phyloP scores from a whole-genome alignment of 306 rosid genomes.

The Vigna mungo region DNA sequence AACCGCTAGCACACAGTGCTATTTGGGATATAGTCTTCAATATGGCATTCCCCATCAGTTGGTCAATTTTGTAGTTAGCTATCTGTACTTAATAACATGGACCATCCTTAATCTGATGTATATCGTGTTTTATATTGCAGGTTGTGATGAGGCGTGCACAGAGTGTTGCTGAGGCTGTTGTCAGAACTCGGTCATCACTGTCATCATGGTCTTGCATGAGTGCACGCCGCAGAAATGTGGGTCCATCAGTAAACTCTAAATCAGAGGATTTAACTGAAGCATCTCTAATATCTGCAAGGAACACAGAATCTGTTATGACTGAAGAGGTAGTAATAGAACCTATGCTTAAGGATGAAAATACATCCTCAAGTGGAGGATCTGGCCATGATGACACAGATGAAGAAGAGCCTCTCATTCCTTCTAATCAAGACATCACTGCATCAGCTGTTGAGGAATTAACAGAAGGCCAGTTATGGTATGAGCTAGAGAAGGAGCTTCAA shows the following conservation, averaged over 20 bases:
- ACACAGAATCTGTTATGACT: slow-evolving; percentile 46
- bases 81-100: slow-evolving; percentile 24
- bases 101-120: slow-evolving; percentile 19
- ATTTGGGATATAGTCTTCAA: slow-evolving; percentile 28
- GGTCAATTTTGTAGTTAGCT: slow-evolving; percentile 24
- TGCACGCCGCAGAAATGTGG: slow-evolving; percentile 81
- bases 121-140: slow-evolving; percentile 53
- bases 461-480: slow-evolving; percentile 86
- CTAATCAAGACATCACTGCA: slow-evolving; percentile 49
- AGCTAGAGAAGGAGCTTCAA: slow-evolving; percentile 85
- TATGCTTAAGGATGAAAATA: slow-evolving; percentile 52
- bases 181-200: slow-evolving; percentile 84
- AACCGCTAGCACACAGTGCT: neutral
- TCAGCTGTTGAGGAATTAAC: slow-evolving; percentile 62
- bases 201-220: slow-evolving; percentile 98
- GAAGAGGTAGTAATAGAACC: slow-evolving; percentile 45
- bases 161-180: slow-evolving; percentile 94
- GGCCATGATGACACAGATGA: slow-evolving; percentile 80
- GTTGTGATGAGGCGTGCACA: slow-evolving; percentile 94
- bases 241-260: slow-evolving; percentile 50
- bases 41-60: neutral
- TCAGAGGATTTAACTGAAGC: slow-evolving; percentile 53
- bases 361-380: slow-evolving; percentile 61
- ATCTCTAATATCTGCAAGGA: slow-evolving; percentile 56
- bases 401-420: slow-evolving; percentile 66